phyloP scores from a whole-genome alignment of 129 eudicot species.

The Ambrosia trifida region DNA sequence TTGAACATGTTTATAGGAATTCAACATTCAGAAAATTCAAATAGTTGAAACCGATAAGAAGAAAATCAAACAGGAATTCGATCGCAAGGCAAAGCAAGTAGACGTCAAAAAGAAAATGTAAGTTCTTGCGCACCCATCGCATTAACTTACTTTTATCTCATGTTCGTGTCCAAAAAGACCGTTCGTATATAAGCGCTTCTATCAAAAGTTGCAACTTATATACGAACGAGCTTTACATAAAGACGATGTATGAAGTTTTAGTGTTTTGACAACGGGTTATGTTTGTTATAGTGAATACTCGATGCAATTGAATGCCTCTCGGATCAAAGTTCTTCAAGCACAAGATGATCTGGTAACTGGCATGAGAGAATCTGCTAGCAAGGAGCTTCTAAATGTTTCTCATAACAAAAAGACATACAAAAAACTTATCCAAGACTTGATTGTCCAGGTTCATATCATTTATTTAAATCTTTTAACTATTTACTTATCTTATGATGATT shows the following conservation, averaged over 20 bases:
- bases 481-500: not conserved
- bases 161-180: too few species aligned
- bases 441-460: conserved; percentile 49
- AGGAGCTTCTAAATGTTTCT: conserved; percentile 56
- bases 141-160: not conserved
- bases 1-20: conserved; percentile 46
- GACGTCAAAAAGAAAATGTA: conserved; percentile 79
- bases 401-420: conserved; percentile 51
- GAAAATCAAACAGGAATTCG: conserved; percentile 68
- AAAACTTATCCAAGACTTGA: conserved; percentile 53
- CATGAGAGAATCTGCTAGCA: conserved; percentile 58
- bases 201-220: not conserved
- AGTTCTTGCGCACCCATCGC: conserved; percentile 3
- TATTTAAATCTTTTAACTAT: not conserved
- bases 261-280: not conserved
- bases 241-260: not conserved
- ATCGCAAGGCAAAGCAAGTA: conserved; percentile 79
- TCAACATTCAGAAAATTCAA: conserved; percentile 78
- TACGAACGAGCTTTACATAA: not conserved
- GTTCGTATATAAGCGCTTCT: too few species aligned
- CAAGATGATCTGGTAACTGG: conserved; percentile 59
- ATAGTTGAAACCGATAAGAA: conserved; percentile 80
- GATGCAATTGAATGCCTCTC: conserved; percentile 66
- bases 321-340: conserved; percentile 72
- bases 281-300: conserved; percentile 60